Percentiles rank a stretch among this genome's conserved stretches.
Conservation (phyloP, 2,329 filamentous ascomycete species). For the Zasmidium angulare region DNA sequence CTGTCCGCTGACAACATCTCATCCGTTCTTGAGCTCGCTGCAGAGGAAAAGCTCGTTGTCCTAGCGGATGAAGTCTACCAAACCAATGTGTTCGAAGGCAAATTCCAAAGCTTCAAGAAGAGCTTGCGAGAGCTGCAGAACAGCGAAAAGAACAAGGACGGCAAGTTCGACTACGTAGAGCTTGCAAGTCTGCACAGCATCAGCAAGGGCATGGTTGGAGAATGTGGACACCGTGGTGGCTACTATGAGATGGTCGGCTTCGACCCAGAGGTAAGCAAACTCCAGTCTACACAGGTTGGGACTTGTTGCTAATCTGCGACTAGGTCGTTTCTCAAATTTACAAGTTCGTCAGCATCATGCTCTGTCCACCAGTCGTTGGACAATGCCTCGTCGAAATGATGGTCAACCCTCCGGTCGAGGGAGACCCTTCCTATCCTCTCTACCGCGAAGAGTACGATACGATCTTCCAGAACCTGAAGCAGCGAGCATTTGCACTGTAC, state of each 20-base stretch:
- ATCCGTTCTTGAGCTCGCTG: constrained; percentile 82
- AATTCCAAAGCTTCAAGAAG: constrained; percentile 95
- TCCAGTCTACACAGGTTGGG: background rate
- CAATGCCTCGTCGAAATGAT: constrained; percentile 97
- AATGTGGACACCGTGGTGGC: constrained; percentile 95
- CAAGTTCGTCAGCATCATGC: constrained; percentile 96
- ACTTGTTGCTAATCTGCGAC: constrained; percentile 27
- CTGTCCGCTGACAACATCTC: constrained; percentile 77
- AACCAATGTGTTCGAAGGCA: constrained; percentile 93
- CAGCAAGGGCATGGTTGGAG: constrained; percentile 98
- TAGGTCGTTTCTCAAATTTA: constrained; percentile 91
- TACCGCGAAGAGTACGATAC: constrained; percentile 82
- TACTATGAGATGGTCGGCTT: constrained; percentile 97
- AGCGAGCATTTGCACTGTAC: constrained; percentile 82
- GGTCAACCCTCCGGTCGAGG: constrained; percentile 87
- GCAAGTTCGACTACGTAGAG: constrained; percentile 80
- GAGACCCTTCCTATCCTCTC: constrained; percentile 78
- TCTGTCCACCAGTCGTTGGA: constrained; percentile 91
- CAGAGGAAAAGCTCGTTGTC: constrained; percentile 79
- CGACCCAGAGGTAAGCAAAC: constrained; percentile 48
- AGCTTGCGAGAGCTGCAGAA: constrained; percentile 78
- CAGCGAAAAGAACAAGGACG: constrained; percentile 58
- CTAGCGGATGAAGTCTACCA: constrained; percentile 99
- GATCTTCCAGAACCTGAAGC: constrained; percentile 75
- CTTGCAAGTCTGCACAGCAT: constrained; percentile 89